phyloP scores from a whole-genome alignment of 1,284 basidiomycete species.

The Volvariella surrecta region DNA sequence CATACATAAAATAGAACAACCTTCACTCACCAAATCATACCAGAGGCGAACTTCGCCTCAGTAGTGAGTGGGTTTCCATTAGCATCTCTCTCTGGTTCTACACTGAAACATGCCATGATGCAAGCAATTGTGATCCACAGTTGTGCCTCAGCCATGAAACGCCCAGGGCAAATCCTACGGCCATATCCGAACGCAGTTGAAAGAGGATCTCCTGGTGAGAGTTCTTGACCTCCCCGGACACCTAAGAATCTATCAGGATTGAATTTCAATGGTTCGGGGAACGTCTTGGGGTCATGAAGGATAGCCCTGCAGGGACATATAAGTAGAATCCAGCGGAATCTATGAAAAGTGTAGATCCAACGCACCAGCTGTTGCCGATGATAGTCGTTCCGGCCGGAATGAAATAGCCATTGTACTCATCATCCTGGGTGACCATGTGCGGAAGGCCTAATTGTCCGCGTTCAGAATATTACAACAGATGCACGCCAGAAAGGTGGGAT shows the following conservation, averaged over 20 bases:
- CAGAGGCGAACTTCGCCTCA: constrained; percentile 30
- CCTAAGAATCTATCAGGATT: constrained; percentile 35
- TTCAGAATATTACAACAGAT: constrained; percentile 1
- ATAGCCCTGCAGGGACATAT: constrained; percentile 29
- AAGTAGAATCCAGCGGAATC: constrained; percentile 1
- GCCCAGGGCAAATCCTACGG: constrained; percentile 40
- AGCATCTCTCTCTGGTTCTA: constrained; percentile 26
- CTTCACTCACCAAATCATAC: constrained; percentile 33
- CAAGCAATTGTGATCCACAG: constrained; percentile 44
- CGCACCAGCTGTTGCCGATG: constrained; percentile 28
- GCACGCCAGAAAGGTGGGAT: neutral
- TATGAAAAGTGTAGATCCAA: neutral
- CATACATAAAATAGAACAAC: neutral
- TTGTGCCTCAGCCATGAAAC: constrained; percentile 37
- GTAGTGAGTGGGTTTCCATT: constrained; percentile 22
- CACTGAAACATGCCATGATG: constrained; percentile 36
- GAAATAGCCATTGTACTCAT: constrained; percentile 21
- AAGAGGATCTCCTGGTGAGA: constrained; percentile 28
- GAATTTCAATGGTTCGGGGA: constrained; percentile 30
- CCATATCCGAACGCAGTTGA: constrained; percentile 41
- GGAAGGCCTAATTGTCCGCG: constrained; percentile 26
- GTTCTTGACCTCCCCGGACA: constrained; percentile 18
- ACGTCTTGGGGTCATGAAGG: constrained; percentile 34
- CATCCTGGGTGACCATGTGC: constrained; percentile 32
- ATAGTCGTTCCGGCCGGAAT: constrained; percentile 20